These are phyloP conservation scores for Helichrysum umbraculigerum DNA, from an alignment of 129 eudicot species.

Conservation along the genomic window DNA sequence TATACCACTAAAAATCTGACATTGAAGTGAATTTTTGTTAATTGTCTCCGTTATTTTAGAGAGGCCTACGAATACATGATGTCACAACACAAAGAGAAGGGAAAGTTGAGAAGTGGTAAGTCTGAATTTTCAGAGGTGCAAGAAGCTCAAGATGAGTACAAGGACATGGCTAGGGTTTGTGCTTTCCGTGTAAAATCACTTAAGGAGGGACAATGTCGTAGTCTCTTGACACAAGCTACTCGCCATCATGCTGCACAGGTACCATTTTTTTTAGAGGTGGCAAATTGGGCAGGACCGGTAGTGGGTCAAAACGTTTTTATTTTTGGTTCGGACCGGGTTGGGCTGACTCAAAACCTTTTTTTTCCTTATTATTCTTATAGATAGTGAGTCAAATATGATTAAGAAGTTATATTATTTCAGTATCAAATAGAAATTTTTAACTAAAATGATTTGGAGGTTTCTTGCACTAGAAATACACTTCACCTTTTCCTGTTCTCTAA, in stretches of 20 bases:
- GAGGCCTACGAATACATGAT: conserved; percentile 66
- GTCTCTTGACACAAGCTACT: conserved; percentile 92
- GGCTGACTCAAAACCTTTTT: neutral
- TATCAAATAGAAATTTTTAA: neutral
- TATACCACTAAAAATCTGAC: neutral
- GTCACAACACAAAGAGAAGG: conserved; percentile 72
- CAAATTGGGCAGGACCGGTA: neutral
- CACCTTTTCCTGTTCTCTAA: neutral
- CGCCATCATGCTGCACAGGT: conserved; percentile 99
- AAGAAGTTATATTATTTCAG: neutral
- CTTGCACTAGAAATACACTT: neutral
- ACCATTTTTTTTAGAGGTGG: conserved; percentile 10
- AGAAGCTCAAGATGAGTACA: conserved; percentile 77
- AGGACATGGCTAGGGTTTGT: conserved; percentile 71
- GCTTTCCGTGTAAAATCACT: conserved; percentile 77
- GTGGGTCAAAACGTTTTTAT: neutral
- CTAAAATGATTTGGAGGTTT: neutral
- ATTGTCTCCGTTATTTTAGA: conserved; percentile 45
- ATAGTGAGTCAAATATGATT: neutral
- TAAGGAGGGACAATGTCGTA: conserved; percentile 90
- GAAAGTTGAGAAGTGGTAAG: conserved; percentile 71
- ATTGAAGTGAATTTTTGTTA: conserved; percentile 24
- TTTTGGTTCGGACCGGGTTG: neutral
- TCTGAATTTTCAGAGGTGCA: conserved; percentile 59
- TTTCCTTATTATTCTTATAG: neutral